Evolutionary conservation across 352 stramenopile species (phyloP).

Genomic region (Phytopythium mirpurense): DNA sequence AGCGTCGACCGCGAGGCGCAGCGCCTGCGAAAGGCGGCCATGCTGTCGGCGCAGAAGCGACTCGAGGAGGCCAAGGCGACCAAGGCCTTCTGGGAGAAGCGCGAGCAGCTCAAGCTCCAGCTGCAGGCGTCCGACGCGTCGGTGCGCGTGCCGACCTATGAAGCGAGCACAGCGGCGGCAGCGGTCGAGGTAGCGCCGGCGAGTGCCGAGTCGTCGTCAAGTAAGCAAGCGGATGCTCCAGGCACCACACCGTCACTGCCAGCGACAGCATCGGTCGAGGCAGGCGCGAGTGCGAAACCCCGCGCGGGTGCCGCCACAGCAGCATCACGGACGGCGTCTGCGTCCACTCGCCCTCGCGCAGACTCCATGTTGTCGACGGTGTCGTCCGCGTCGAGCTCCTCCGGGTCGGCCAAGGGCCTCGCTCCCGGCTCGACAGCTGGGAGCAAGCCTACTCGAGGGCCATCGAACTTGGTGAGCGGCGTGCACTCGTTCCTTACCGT

Average conservation of each 20-base stretch:
- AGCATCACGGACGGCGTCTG: not conserved
- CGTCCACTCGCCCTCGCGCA: constrained; percentile 7
- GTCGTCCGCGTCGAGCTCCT: constrained; percentile 45
- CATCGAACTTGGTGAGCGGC: constrained; percentile 60
- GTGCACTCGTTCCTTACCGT: constrained; percentile 74
- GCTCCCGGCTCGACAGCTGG: not conserved
- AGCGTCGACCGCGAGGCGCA: constrained; percentile 63
- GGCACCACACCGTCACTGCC: not conserved
- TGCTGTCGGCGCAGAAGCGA: constrained; percentile 66
- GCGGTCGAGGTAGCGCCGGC: no score
- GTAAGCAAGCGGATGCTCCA: not conserved
- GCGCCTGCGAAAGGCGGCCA: constrained; percentile 54
- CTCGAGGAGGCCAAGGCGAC: constrained; percentile 74
- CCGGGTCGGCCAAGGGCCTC: constrained; percentile 4
- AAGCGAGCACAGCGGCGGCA: no score
- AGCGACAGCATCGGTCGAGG: not conserved
- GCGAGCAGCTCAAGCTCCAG: constrained; percentile 39
- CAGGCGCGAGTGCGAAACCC: not conserved
- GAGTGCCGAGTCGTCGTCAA: not conserved
- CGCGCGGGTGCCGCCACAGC: constrained; percentile 2
- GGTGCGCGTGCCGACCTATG: no score
- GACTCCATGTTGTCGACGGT: constrained; percentile 54
- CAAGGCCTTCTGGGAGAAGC: constrained; percentile 54
- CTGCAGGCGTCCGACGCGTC: not conserved
- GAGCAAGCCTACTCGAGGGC: not conserved